phyloP scores from a whole-genome alignment of 2,329 filamentous ascomycete species.

The Aspergillus neotritici region DNA sequence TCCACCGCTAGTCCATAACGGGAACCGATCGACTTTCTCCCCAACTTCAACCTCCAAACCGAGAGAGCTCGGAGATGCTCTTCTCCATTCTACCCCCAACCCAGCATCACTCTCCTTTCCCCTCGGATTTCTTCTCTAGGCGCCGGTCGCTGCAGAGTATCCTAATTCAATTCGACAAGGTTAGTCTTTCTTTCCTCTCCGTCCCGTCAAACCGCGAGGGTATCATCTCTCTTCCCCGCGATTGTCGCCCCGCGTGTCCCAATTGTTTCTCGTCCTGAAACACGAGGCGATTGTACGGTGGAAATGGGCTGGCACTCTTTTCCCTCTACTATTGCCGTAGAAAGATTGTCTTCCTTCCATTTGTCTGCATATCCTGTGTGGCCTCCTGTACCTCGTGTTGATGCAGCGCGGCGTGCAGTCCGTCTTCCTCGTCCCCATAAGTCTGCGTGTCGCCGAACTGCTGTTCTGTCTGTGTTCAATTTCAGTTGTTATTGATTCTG shows the following conservation, averaged over 20 bases:
- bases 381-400: no score
- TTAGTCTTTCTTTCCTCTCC: slow-evolving; percentile 6
- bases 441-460: not conserved
- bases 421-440: not conserved
- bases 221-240: slow-evolving; percentile 2
- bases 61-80: no score
- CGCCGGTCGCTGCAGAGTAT: not conserved
- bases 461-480: not conserved
- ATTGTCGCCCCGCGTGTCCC: not conserved
- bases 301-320: not conserved
- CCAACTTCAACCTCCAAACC: no score
- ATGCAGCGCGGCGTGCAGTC: no score
- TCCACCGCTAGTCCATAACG: no score
- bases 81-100: no score
- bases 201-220: not conserved
- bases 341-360: not conserved
- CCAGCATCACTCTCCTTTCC: slow-evolving; percentile 1
- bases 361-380: not conserved
- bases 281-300: not conserved
- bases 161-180: slow-evolving; percentile 3
- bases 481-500: not conserved
- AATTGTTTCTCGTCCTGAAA: not conserved
- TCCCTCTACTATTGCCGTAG: not conserved
- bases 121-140: not conserved
- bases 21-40: no score